Conservation (phyloP, 2,329 filamentous ascomycete species). For the Penicillium sp. region DNA sequence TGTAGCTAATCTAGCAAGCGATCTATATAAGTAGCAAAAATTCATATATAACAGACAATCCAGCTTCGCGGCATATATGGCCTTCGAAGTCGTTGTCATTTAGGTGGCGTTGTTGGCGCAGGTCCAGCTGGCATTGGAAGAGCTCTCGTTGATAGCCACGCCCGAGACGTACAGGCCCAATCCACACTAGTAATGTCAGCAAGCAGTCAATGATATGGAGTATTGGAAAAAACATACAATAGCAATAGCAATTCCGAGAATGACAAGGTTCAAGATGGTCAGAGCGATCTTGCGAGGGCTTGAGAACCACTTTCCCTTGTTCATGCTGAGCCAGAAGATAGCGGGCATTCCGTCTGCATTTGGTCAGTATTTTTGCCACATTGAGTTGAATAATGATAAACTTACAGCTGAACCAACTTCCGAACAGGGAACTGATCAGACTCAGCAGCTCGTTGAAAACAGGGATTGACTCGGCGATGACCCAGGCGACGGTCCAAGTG, state of each 20-base stretch:
- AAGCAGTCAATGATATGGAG: not conserved
- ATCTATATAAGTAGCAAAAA: not conserved
- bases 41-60: constrained; percentile 6
- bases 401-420: constrained; percentile 64
- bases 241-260: constrained; percentile 37
- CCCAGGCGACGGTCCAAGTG: constrained; percentile 62
- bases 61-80: not conserved
- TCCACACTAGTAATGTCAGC: constrained; percentile 34
- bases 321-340: constrained; percentile 52
- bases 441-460: constrained; percentile 66
- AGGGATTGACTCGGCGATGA: constrained; percentile 69
- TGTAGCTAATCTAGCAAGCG: not conserved
- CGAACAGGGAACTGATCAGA: constrained; percentile 62
- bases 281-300: constrained; percentile 47
- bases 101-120: constrained; percentile 39
- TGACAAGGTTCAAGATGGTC: constrained; percentile 45
- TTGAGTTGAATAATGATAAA: constrained; percentile 23
- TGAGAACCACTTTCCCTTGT: constrained; percentile 44
- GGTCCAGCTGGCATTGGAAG: constrained; percentile 39
- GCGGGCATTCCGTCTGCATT: constrained; percentile 30
- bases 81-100: not conserved
- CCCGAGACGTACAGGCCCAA: constrained; percentile 46
- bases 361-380: constrained; percentile 4
- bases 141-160: constrained; percentile 38
- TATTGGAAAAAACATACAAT: constrained; percentile 23